Conservation (phyloP, 768 basidiomycete genomes). For the Agrocybe chaxingu region DNA sequence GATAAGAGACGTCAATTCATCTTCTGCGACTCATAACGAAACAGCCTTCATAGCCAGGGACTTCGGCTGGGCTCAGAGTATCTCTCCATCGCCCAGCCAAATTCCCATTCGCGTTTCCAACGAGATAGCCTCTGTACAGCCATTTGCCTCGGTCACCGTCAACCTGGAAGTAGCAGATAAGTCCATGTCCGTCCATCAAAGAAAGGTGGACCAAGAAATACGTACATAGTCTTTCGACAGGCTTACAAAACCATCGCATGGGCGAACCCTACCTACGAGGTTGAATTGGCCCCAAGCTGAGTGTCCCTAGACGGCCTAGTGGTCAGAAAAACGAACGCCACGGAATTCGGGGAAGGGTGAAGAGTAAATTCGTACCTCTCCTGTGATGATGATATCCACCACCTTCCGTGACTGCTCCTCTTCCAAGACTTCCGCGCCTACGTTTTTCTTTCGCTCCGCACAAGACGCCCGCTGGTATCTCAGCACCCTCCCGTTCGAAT, state of each 20-base stretch:
- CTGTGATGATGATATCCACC: conserved; percentile 66
- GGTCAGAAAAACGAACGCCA: not conserved
- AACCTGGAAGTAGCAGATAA: conserved; percentile 36
- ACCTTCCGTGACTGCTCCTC: conserved; percentile 23
- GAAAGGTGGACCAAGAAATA: conserved; percentile 6
- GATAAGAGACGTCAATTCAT: conserved; percentile 20
- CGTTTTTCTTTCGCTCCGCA: not conserved
- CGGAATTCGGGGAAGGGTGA: not conserved
- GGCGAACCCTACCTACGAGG: conserved; percentile 74
- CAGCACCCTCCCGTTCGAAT: conserved; percentile 18
- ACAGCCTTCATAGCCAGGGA: conserved; percentile 82
- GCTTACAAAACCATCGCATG: conserved; percentile 77
- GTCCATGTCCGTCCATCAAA: not conserved
- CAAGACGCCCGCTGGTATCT: conserved; percentile 27
- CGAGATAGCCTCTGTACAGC: conserved; percentile 83
- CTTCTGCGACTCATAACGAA: conserved; percentile 71
- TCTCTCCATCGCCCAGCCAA: conserved; percentile 88
- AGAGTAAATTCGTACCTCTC: conserved; percentile 50
- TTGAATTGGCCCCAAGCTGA: conserved; percentile 90
- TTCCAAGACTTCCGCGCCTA: conserved; percentile 1
- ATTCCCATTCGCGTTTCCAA: conserved; percentile 66
- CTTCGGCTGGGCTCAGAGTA: conserved; percentile 59
- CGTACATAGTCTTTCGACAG: conserved; percentile 84
- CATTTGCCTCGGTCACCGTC: conserved; percentile 75
- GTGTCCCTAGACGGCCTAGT: conserved; percentile 57